Evolutionary conservation across 352 stramenopile genomes (phyloP).

Genomic region (Elongisporangium senticosum): DNA sequence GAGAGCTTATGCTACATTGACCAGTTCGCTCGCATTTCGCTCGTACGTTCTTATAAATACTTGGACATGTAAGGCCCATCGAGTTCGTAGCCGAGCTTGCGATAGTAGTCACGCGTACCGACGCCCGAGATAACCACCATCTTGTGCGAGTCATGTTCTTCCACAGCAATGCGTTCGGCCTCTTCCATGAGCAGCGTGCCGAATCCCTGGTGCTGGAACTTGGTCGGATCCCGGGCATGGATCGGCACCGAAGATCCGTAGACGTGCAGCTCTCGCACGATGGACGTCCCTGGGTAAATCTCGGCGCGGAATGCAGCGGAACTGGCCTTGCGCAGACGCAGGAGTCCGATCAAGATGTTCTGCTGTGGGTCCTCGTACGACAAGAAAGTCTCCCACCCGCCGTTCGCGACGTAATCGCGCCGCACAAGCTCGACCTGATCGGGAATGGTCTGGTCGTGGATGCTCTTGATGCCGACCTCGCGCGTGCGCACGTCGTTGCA

Average conservation of each 20-base stretch:
- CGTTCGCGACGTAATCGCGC: constrained; percentile 94
- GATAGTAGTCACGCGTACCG: constrained; percentile 95
- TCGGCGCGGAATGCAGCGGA: constrained; percentile 80
- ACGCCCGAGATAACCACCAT: constrained; percentile 97
- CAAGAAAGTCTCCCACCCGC: constrained; percentile 96
- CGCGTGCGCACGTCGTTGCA: constrained; percentile 94
- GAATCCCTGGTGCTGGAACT: constrained; percentile 97
- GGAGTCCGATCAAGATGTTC: constrained; percentile 95
- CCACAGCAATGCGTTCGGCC: constrained; percentile 92
- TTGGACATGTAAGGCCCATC: constrained; percentile 98
- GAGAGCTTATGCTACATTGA: not conserved
- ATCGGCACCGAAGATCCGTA: constrained; percentile 96
- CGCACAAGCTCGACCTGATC: constrained; percentile 96
- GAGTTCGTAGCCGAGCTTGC: constrained; percentile 95
- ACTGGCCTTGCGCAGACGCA: constrained; percentile 90
- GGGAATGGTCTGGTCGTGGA: constrained; percentile 90
- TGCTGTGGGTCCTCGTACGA: constrained; percentile 95
- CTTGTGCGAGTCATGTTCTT: constrained; percentile 94
- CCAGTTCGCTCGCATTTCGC: not conserved
- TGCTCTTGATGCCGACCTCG: constrained; percentile 97
- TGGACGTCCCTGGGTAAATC: constrained; percentile 51
- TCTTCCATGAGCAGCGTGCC: constrained; percentile 97
- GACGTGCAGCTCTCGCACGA: constrained; percentile 93
- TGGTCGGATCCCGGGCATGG: constrained; percentile 90
- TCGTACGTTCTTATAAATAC: constrained; percentile 40